A percentile compares a stretch with the other conserved stretches of the same genome.
Evolutionary conservation across 2,329 filamentous ascomycete species (phyloP).

Genomic region (Phyllosticta paracitricarpa): DNA sequence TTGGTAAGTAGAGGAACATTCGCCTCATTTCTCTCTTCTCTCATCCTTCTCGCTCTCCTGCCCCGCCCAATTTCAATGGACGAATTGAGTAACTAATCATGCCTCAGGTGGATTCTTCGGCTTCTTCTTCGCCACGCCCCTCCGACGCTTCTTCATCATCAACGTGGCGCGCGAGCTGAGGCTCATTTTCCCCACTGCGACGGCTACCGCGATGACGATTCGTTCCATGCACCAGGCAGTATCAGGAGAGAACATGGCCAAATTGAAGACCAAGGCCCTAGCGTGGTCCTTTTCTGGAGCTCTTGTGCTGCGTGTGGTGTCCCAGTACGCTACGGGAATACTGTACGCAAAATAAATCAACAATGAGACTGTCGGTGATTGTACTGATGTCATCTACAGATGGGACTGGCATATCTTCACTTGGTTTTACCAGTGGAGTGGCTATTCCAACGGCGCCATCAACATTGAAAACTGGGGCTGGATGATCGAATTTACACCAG

Average conservation of each 20-base stretch:
- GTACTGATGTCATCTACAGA: conserved; percentile 36
- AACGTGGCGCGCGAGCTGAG: conserved; percentile 51
- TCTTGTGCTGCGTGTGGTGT: conserved; percentile 44
- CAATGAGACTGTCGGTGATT: conserved; percentile 25
- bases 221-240: conserved; percentile 51
- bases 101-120: conserved; percentile 49
- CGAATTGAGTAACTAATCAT: no score
- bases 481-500: conserved; percentile 50
- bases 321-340: conserved; percentile 50
- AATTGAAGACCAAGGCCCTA: conserved; percentile 48
- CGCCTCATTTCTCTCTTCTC: no score
- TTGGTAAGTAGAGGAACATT: conserved; percentile 16
- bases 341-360: conserved; percentile 48
- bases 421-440: conserved; percentile 47
- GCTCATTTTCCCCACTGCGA: conserved; percentile 50
- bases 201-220: conserved; percentile 52
- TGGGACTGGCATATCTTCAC: conserved; percentile 46
- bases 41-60: no score
- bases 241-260: conserved; percentile 42
- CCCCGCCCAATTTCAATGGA: neutral
- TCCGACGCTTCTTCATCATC: conserved; percentile 60
- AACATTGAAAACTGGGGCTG: conserved; percentile 52
- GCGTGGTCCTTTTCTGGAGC: conserved; percentile 41
- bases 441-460: conserved; percentile 40
- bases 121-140: conserved; percentile 41